Conservation (phyloP, 306 rosid species). For the Lathyrus oleraceus region DNA sequence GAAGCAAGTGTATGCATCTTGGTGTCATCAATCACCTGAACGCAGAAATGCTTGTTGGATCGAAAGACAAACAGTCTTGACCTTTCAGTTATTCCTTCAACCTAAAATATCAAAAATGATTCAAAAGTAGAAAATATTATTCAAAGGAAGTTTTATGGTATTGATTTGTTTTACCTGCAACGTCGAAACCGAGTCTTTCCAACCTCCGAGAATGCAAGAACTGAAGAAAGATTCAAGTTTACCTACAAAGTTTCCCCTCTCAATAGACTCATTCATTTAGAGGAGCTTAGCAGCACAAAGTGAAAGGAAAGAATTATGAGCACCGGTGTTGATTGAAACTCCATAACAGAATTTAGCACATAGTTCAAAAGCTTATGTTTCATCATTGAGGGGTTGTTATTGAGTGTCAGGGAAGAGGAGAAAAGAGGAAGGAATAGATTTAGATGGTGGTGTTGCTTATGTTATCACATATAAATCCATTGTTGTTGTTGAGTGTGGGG, state of each 20-base stretch:
- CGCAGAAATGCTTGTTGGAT: conserved; percentile 88
- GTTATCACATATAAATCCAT: no score
- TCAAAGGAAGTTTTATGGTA: no score
- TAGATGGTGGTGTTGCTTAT: no score
- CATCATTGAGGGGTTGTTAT: conserved; percentile 37
- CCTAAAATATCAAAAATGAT: conserved; percentile 47
- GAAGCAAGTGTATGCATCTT: conserved; percentile 94
- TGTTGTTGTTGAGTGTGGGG: no score
- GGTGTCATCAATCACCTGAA: conserved; percentile 94
- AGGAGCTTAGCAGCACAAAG: conserved; percentile 85
- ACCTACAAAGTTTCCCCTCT: conserved; percentile 69
- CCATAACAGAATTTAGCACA: conserved; percentile 94
- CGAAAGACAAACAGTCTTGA: conserved; percentile 88
- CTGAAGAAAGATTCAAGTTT: conserved; percentile 87
- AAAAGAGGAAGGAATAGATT: no score
- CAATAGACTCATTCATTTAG: conserved; percentile 69
- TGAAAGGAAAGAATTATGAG: conserved; percentile 75
- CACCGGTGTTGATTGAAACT: conserved; percentile 77
- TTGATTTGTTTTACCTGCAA: no score
- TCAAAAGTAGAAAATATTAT: conserved; percentile 3
- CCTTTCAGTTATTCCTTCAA: conserved; percentile 94
- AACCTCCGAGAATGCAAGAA: conserved; percentile 86
- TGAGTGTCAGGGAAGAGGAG: no score
- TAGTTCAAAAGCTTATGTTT: conserved; percentile 78
- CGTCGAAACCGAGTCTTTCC: conserved; percentile 85